These are phyloP conservation scores for Furcasterigmium sp. DNA, from an alignment of 2,329 filamentous ascomycete genomes.

Conservation along the genomic window DNA sequence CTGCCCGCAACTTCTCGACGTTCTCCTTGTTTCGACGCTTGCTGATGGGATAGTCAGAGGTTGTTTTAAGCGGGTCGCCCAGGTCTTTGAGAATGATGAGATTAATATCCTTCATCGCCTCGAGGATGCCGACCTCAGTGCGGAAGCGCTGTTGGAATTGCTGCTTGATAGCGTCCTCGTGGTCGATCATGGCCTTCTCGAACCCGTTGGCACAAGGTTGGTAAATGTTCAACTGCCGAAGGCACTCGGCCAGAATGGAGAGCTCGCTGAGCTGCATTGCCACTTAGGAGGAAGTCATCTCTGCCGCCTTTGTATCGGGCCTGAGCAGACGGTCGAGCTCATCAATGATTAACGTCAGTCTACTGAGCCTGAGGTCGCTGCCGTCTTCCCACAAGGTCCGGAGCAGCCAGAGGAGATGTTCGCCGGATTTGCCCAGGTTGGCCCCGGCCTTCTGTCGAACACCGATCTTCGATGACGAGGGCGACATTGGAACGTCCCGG, in stretches of 20 bases:
- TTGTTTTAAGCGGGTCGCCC: constrained; percentile 26
- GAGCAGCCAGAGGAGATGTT: constrained; percentile 29
- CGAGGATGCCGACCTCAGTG: background rate
- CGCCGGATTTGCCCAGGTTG: constrained; percentile 14
- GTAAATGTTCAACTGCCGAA: constrained; percentile 37
- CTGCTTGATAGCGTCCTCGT: constrained; percentile 13
- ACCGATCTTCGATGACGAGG: constrained; percentile 11
- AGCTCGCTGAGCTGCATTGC: constrained; percentile 34
- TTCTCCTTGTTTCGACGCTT: constrained; percentile 40
- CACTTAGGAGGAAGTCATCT: constrained; percentile 30
- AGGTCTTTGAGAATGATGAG: constrained; percentile 12
- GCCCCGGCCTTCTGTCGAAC: constrained; percentile 11
- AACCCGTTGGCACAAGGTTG: constrained; percentile 42
- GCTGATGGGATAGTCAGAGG: constrained; percentile 38
- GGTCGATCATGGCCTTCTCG: constrained; percentile 18
- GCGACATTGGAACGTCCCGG: constrained; percentile 11
- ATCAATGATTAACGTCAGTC: constrained; percentile 34
- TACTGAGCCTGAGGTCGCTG: constrained; percentile 20
- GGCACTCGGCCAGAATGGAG: constrained; percentile 36
- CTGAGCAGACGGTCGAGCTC: constrained; percentile 41
- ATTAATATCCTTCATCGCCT: constrained; percentile 11
- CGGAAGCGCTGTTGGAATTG: background rate
- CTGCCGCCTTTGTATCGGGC: constrained; percentile 24
- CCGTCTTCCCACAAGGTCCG: constrained; percentile 29
- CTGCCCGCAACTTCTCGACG: constrained; percentile 32